Percentiles rank a stretch among this genome's conserved stretches.
Conservation (phyloP, 208 protist species). For the Willaertia magna region DNA sequence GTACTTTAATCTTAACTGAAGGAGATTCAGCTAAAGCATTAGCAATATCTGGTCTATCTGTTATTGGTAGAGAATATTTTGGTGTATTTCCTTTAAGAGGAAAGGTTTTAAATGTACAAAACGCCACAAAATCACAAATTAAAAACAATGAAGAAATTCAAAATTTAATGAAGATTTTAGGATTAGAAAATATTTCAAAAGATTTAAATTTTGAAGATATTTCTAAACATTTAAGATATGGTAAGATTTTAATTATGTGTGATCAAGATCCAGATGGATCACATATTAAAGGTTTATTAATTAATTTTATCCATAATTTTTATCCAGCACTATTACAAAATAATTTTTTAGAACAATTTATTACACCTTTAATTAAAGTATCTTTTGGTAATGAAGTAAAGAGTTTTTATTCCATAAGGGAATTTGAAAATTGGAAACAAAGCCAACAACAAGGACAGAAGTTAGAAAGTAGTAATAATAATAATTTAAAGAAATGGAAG, state of each 20-base stretch:
- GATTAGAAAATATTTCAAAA: conserved; percentile 53
- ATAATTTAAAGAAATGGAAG: conserved; percentile 16
- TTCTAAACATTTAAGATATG: conserved; percentile 87
- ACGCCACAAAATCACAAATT: conserved; percentile 73
- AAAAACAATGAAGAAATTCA: conserved; percentile 76
- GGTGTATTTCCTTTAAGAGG: conserved; percentile 94
- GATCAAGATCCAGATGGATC: conserved; percentile 99
- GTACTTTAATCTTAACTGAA: conserved; percentile 95
- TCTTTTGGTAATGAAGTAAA: conserved; percentile 51
- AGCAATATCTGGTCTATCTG: conserved; percentile 82
- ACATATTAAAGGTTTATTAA: conserved; percentile 99
- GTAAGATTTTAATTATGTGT: conserved; percentile 98
- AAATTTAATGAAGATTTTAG: conserved; percentile 52
- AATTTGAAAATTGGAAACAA: conserved; percentile 84
- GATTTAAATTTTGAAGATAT: conserved; percentile 49
- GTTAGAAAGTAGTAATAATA: conserved; percentile 41
- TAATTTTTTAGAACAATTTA: conserved; percentile 86
- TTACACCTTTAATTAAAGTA: conserved; percentile 99
- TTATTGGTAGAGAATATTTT: conserved; percentile 83
- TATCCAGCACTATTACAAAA: conserved; percentile 85
- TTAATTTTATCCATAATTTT: conserved; percentile 98
- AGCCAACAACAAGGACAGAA: background rate
- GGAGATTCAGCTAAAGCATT: conserved; percentile 96
- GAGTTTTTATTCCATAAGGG: conserved; percentile 94
- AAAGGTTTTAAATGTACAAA: conserved; percentile 93